Evolutionary conservation across 2,329 filamentous ascomycete species (phyloP), one percentile per base, ranked within the genome.

Genomic region (Pseudogymnoascus sp.): DNA sequence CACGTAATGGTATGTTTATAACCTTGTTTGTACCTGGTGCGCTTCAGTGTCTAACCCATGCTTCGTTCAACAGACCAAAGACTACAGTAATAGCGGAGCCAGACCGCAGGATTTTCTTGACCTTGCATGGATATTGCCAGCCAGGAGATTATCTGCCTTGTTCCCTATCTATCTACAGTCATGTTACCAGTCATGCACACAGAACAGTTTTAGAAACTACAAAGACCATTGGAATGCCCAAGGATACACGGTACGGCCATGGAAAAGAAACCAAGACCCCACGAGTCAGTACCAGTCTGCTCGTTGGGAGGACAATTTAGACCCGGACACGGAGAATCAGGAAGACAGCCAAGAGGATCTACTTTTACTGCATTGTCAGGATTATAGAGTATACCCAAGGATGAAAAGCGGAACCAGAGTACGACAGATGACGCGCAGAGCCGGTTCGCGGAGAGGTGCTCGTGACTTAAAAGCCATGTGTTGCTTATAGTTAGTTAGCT

Each of bases 181-280:
- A 67, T 69, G 66, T 47, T 61, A 64, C 66, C 67, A 68, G 67
- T 65, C 67, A 69, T 68, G 66, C 67, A 67, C 22, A 25, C 50
- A 64, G 9, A 53, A 53, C 47, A 53, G 47, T 53, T 53, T 8
- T 53, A 33, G 15, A 53, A 53, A 6, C 47, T 53, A 53, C 47
- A 53, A 53, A 33, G 47, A 53, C 47, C 47, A 33, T 53, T 53
- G 47, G 47, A 62, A 62, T 61, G 41, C 41, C 62, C 62, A 62
- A 57, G 66, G 62, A 66, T 65, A 66, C 61, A 53, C 47, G n/a
- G n/a, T 53, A 53, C 47, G 18, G 28, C 47, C 47, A 9, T 33
- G 47, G 47, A 53, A 18, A 53, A 28, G 25, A 22, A 53, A 12
- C 47, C 47, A 6, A 53, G 33, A 53, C 33, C 28, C 47, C 47